These are phyloP conservation scores for Kwoniella botswanensis DNA, from an alignment of 768 basidiomycete species.

Conservation along the genomic window DNA sequence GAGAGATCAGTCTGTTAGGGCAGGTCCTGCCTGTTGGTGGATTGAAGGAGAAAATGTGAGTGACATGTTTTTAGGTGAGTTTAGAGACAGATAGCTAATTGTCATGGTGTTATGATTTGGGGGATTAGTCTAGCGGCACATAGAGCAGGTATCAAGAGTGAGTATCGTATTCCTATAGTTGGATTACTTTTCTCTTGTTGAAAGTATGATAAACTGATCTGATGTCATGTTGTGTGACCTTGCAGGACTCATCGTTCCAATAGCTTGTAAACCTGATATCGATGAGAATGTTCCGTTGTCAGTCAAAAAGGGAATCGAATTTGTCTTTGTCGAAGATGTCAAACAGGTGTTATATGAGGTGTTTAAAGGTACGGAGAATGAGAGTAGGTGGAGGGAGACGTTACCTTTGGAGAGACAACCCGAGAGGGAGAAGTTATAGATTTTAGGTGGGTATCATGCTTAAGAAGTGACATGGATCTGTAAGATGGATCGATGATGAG, in stretches of 20 bases:
- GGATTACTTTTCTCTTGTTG: slow-evolving; percentile 42
- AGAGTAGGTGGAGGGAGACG: slow-evolving; percentile 73
- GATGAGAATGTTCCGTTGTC: slow-evolving; percentile 96
- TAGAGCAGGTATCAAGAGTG: slow-evolving; percentile 90
- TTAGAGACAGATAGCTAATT: neutral
- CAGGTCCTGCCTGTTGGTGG: slow-evolving; percentile 97
- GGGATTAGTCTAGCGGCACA: slow-evolving; percentile 82
- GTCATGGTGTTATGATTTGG: neutral
- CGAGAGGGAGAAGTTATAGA: slow-evolving; percentile 29
- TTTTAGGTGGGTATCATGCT: neutral
- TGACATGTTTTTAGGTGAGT: neutral
- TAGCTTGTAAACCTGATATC: slow-evolving; percentile 87
- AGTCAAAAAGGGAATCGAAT: slow-evolving; percentile 91
- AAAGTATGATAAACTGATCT: slow-evolving; percentile 29
- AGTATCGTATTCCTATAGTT: slow-evolving; percentile 18
- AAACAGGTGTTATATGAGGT: slow-evolving; percentile 86
- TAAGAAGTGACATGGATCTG: too few species aligned
- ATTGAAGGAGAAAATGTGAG: slow-evolving; percentile 67
- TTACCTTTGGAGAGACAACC: slow-evolving; percentile 57
- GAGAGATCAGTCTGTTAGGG: slow-evolving; percentile 94
- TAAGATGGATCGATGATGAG: too few species aligned
- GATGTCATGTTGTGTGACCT: neutral
- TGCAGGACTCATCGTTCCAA: slow-evolving; percentile 58
- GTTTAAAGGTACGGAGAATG: slow-evolving; percentile 69
- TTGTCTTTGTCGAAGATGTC: slow-evolving; percentile 94